Evolutionary conservation across 78 protist genomes (phyloP).

Genomic region (Anaeramoeba ignava): DNA sequence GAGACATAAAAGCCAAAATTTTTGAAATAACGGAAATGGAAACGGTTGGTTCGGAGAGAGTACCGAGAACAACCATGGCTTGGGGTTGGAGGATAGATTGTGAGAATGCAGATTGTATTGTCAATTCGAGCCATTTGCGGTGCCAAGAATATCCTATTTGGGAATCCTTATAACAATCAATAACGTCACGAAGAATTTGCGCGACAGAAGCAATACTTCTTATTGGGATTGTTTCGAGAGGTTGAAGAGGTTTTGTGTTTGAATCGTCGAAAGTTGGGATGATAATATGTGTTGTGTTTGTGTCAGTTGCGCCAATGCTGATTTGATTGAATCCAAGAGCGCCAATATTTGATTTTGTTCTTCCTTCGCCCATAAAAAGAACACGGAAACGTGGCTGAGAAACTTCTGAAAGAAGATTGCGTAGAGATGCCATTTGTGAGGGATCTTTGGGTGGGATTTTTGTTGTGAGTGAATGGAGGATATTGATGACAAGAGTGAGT

Average conservation of each 20-base stretch:
- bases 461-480: conserved; percentile 43
- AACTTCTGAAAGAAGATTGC: not conserved
- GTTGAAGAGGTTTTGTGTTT: too few species aligned
- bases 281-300: not conserved
- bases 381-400: not conserved
- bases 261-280: not conserved
- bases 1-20: not conserved
- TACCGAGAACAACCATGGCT: conserved; percentile 36
- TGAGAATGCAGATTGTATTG: conserved; percentile 14
- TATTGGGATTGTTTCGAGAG: too few species aligned
- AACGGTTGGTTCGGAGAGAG: conserved; percentile 1
- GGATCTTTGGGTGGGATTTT: not conserved
- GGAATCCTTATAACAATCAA: conserved; percentile 18
- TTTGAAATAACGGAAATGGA: not conserved
- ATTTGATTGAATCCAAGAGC: not conserved
- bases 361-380: not conserved
- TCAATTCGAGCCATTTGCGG: conserved; percentile 20
- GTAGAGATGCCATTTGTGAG: not conserved
- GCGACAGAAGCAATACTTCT: too few species aligned
- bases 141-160: conserved; percentile 19
- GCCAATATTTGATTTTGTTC: not conserved
- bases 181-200: conserved; percentile 5
- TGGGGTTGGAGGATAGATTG: conserved; percentile 45
- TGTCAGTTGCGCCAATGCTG: not conserved
- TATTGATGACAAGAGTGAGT: conserved; percentile 31